These are phyloP conservation scores for Chytridiales sp. DNA, from an alignment of 371 early-diverging fungal genomes.

Conservation along the genomic window DNA sequence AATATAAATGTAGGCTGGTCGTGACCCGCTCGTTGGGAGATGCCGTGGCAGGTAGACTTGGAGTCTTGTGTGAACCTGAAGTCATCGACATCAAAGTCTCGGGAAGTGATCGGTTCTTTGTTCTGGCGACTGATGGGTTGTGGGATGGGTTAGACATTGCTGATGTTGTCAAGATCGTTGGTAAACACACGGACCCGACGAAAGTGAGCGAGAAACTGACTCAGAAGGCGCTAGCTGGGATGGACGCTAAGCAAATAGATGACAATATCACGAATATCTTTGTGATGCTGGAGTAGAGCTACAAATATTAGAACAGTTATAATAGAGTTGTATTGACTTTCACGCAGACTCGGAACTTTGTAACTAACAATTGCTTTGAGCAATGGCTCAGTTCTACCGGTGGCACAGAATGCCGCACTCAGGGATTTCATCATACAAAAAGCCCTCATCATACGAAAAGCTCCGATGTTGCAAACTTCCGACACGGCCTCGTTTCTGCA, in stretches of 20 bases:
- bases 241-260: conserved; percentile 43
- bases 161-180: conserved; percentile 31
- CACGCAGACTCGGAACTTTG: too few species aligned
- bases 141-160: conserved; percentile 47
- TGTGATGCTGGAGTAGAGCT: too few species aligned
- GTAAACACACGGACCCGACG: conserved; percentile 23
- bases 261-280: conserved; percentile 53
- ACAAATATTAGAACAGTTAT: too few species aligned
- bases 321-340: too few species aligned
- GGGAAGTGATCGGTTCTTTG: conserved; percentile 32
- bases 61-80: conserved; percentile 47
- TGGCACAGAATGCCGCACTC: too few species aligned
- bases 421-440: too few species aligned
- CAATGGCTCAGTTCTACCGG: too few species aligned
- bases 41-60: conserved; percentile 40
- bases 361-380: too few species aligned
- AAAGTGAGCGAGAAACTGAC: conserved; percentile 35
- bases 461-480: too few species aligned
- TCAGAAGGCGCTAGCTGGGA: conserved; percentile 34
- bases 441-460: too few species aligned
- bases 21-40: conserved; percentile 53
- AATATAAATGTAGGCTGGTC: conserved; percentile 35
- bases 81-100: conserved; percentile 26
- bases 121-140: conserved; percentile 50
- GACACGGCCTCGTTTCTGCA: too few species aligned